phyloP scores from a whole-genome alignment of 2,329 filamentous ascomycete species.

The Tolypocladium sp. region DNA sequence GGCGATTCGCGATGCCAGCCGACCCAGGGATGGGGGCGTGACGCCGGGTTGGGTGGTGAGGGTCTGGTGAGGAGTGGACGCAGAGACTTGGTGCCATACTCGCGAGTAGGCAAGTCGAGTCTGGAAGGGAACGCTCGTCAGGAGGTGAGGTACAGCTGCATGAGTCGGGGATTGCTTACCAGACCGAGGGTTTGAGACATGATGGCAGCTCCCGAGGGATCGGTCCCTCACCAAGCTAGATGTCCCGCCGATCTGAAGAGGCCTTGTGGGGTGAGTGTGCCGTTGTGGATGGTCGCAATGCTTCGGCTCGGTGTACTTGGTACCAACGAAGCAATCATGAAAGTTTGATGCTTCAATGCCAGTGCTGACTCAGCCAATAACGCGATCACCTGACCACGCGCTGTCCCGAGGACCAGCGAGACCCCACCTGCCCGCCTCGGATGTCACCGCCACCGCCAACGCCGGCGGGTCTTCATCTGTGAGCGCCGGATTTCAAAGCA shows the following conservation, averaged over 20 bases:
- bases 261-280: not conserved
- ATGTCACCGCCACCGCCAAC: not conserved
- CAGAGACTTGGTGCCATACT: constrained; percentile 84
- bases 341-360: not conserved
- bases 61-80: constrained; percentile 52
- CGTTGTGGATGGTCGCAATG: not conserved
- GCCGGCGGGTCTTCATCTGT: not conserved
- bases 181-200: constrained; percentile 78
- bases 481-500: constrained; percentile 23
- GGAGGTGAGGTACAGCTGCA: not conserved
- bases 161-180: constrained; percentile 33
- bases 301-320: not conserved
- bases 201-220: constrained; percentile 16
- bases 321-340: not conserved
- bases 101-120: constrained; percentile 94
- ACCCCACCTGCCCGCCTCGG: not conserved
- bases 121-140: constrained; percentile 33
- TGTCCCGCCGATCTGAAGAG: not conserved
- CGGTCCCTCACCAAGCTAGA: constrained; percentile 7
- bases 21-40: constrained; percentile 73
- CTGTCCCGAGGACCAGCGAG: not conserved
- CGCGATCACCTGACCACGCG: not conserved
- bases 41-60: constrained; percentile 48
- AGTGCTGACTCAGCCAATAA: not conserved
- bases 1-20: constrained; percentile 81